phyloP scores from a whole-genome alignment of 176 grass and related monocot species.

The Dendrocalamus sinicus region DNA sequence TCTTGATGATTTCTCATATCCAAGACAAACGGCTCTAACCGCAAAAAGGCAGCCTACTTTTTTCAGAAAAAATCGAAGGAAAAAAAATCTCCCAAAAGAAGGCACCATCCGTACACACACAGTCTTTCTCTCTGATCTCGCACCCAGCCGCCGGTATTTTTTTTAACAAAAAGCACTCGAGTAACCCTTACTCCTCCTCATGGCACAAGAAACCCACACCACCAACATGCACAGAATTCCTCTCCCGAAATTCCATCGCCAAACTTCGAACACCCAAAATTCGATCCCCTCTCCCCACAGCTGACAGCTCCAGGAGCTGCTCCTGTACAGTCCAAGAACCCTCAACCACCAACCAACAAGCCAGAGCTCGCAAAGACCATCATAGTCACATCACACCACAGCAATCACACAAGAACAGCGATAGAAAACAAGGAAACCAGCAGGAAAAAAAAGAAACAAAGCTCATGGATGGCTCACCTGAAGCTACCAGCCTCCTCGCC shows the following conservation, averaged over 20 bases:
- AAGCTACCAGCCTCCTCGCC: not conserved
- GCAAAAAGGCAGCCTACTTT: slow-evolving; percentile 43
- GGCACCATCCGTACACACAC: not conserved
- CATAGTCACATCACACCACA: not conserved
- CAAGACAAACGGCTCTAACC: slow-evolving; percentile 33
- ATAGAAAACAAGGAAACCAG: not conserved
- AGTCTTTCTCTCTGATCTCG: slow-evolving; percentile 31
- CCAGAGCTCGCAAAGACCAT: not conserved
- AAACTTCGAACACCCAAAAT: not conserved
- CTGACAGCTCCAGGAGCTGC: not conserved
- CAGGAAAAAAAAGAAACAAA: not conserved
- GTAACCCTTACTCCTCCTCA: not conserved
- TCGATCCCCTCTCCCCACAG: not conserved
- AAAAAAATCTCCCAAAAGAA: slow-evolving; percentile 35
- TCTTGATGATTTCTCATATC: slow-evolving; percentile 8
- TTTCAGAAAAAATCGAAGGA: slow-evolving; percentile 42
- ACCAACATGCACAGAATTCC: not conserved
- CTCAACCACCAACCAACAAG: not conserved
- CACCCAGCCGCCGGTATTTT: not conserved
- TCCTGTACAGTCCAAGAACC: not conserved
- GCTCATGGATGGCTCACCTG: slow-evolving; percentile 13
- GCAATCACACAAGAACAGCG: not conserved
- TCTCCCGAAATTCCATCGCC: slow-evolving; percentile 7
- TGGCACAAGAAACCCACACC: not conserved
- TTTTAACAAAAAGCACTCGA: not conserved